Evolutionary conservation across 2,329 filamentous ascomycete genomes (phyloP), one percentile per base, ranked within the genome.

Genomic region (Neopestalotiopsis clavispora): DNA sequence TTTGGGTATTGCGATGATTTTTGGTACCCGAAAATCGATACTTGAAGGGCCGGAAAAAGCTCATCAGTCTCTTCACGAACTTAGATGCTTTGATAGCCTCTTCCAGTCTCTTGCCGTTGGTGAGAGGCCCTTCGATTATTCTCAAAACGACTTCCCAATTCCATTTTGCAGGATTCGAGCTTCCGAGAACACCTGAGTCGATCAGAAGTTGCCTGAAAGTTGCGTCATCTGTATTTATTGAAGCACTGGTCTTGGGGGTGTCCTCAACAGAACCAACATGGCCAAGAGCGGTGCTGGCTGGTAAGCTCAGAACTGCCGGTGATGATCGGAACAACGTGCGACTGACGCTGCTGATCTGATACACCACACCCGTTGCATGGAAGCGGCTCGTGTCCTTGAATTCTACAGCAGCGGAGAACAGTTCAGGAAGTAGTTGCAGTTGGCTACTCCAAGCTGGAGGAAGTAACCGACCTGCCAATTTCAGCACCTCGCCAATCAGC

Each of bases 341-440:
- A 79, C 95, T 99, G 73, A 99, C 94, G 77, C 95, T 98, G 82
- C 97, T 97, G 67, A 99, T 97, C 78, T 98, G 96, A 76, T 98
- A 99, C 13, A 99, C 94, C 20, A 97, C 97, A 7, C 94, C 91
- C 7, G 94, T 95, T 6, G 95, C 94, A 68, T 92, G 86, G 73
- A 95, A 95, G 67, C 94, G 91, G 30, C 90, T 87, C 38, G 95
- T 89, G 23, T 90, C 85, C 28, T 89, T 84, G 74, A 95, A 94
- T 42, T 90, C 87, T 1, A 93, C 87, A 4, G 95, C 94, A 0
- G 91, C 90, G 6, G 91, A 86, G 75, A 99, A 92, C 1, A 98
- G 85, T 70, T 95, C 92, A 0, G 96, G 96, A 20, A 99, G 87
- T 5, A 97, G 88, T 76, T 99, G 96, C 30, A 99, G 84, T 62